Percentiles rank a stretch among this genome's conserved stretches.
Conservation (phyloP, 139 green algal genomes). For the Volvox reticuliferus region DNA sequence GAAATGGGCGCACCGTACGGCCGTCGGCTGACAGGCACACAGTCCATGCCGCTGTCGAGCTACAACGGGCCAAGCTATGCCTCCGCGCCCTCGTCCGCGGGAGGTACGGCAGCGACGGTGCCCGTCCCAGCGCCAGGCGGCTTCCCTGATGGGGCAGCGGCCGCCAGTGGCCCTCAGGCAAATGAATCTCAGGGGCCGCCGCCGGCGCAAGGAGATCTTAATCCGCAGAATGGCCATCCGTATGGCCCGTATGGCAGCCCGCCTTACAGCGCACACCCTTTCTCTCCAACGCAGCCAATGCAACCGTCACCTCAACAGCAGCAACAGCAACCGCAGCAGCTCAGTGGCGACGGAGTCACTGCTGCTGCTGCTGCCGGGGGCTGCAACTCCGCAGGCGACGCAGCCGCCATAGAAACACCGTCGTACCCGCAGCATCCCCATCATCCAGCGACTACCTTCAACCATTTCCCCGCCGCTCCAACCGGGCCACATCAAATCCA, state of each 20-base stretch:
- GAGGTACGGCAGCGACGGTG: background rate
- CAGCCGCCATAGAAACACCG: background rate
- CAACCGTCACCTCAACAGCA: background rate
- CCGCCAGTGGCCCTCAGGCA: background rate
- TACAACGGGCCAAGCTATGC: background rate
- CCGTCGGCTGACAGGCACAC: background rate
- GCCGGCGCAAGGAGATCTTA: background rate
- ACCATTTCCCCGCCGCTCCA: background rate
- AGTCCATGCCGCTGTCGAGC: background rate
- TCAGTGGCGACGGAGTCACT: background rate
- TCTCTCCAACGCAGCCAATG: background rate
- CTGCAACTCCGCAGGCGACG: background rate
- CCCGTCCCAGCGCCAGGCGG: background rate
- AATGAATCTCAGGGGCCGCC: background rate
- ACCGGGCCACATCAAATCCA: background rate
- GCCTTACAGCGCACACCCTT: background rate
- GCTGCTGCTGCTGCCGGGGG: background rate
- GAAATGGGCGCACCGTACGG: slow-evolving; percentile 3
- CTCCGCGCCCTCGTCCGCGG: background rate
- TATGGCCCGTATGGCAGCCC: background rate
- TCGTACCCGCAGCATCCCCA: background rate
- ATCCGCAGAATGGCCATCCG: background rate
- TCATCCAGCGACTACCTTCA: background rate
- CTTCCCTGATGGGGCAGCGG: background rate
- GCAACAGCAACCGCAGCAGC: background rate